Percentiles rank a stretch among this genome's conserved stretches.
Evolutionary conservation across 331 rosid species (phyloP).

Genomic region (Acacia concinna): DNA sequence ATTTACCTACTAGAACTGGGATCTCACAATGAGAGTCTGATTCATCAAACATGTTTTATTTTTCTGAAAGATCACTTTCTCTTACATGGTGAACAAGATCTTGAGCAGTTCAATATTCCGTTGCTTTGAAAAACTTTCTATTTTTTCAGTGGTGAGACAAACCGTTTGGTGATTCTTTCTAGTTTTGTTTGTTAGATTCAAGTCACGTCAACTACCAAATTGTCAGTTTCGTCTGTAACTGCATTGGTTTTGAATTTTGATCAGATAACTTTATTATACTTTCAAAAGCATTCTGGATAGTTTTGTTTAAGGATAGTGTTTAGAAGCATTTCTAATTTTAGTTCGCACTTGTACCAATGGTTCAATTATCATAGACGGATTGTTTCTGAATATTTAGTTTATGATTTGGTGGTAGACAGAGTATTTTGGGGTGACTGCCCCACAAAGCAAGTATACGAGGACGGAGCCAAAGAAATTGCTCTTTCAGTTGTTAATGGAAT

Average conservation of each 20-base stretch:
- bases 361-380: conserved; percentile 6
- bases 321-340: neutral
- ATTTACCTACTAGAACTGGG: conserved; percentile 11
- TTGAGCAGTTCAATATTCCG: conserved; percentile 6
- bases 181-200: conserved; percentile 13
- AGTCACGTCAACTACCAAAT: neutral
- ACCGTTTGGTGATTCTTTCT: conserved; percentile 15
- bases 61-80: conserved; percentile 5
- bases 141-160: neutral
- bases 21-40: conserved; percentile 15
- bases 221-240: neutral
- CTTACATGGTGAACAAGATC: conserved; percentile 1
- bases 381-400: conserved; percentile 33
- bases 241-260: neutral
- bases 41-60: neutral
- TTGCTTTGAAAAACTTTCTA: conserved; percentile 1
- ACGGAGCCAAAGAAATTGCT: conserved; percentile 85
- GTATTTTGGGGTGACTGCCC: conserved; percentile 87
- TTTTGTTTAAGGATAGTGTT: conserved; percentile 10
- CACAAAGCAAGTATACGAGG: conserved; percentile 87
- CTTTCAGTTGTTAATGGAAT: conserved; percentile 91
- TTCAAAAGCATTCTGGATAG: conserved; percentile 13
- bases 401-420: conserved; percentile 61
- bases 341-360: neutral
- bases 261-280: conserved; percentile 4